These are phyloP conservation scores for Geotrichum bryndzae DNA, from an alignment of 1,139 yeast genomes.

Conservation along the genomic window DNA sequence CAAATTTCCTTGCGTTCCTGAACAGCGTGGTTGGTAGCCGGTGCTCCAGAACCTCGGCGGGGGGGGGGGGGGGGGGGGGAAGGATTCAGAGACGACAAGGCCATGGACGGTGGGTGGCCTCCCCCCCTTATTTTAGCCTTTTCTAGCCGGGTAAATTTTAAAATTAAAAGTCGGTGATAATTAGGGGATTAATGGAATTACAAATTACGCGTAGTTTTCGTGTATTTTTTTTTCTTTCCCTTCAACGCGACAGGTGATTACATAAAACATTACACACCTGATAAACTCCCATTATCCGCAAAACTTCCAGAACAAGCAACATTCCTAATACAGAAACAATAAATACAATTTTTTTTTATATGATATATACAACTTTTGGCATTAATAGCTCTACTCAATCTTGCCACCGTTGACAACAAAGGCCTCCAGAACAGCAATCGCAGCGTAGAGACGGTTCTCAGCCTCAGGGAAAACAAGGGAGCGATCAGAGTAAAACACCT, in stretches of 20 bases:
- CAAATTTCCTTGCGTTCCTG: too few species aligned
- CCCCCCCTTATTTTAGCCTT: too few species aligned
- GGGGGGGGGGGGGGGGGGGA: too few species aligned
- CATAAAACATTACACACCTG: background rate
- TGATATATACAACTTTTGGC: background rate
- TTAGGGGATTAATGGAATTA: too few species aligned
- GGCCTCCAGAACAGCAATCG: conserved; percentile 86
- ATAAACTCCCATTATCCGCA: background rate
- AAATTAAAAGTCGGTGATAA: too few species aligned
- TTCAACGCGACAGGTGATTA: too few species aligned
- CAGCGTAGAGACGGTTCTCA: conserved; percentile 92
- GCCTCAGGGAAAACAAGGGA: conserved; percentile 93
- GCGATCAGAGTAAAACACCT: conserved; percentile 76
- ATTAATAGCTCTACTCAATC: conserved; percentile 8
- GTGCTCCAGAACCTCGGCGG: too few species aligned
- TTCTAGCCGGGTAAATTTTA: background rate
- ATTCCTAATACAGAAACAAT: background rate
- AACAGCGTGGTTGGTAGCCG: too few species aligned
- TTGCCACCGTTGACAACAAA: conserved; percentile 81
- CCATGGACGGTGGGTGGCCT: too few species aligned
- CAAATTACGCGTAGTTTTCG: too few species aligned
- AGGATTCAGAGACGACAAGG: too few species aligned
- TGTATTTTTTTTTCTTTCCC: too few species aligned
- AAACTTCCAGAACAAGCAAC: background rate
- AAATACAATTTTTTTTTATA: background rate